Evolutionary conservation across 2,329 filamentous ascomycete species (phyloP).

Genomic region (Elsinoe necatrix): DNA sequence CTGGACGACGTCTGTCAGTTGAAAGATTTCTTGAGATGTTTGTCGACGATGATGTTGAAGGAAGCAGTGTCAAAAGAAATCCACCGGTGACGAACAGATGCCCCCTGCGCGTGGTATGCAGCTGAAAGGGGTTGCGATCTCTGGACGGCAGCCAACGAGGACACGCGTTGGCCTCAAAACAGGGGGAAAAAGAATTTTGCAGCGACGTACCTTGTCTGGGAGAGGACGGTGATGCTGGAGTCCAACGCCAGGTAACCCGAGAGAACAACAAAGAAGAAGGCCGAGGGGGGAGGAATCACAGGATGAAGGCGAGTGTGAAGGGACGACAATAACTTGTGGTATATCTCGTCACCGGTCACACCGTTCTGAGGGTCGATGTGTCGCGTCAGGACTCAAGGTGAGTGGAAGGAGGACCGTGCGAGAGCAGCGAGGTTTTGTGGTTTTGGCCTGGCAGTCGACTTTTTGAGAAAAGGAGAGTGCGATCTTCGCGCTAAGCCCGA

Average conservation of each 20-base stretch:
- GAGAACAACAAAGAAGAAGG: neutral
- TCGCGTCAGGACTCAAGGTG: slow-evolving; percentile 3
- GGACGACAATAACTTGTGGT: slow-evolving; percentile 4
- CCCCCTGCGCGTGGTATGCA: slow-evolving; percentile 15
- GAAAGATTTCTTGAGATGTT: neutral
- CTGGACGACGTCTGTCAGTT: slow-evolving; percentile 10
- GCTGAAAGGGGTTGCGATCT: slow-evolving; percentile 1
- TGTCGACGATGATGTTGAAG: neutral
- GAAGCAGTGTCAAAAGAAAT: slow-evolving; percentile 8
- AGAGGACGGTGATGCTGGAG: neutral
- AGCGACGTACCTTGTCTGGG: slow-evolving; percentile 2
- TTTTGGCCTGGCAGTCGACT: neutral
- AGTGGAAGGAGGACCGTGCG: slow-evolving; percentile 6
- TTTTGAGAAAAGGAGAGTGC: slow-evolving; percentile 15
- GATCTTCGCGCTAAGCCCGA: slow-evolving; percentile 17
- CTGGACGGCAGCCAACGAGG: neutral
- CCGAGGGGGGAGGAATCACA: slow-evolving; percentile 1
- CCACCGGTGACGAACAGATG: slow-evolving; percentile 11
- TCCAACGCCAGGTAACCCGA: slow-evolving; percentile 6
- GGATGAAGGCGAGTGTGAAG: neutral
- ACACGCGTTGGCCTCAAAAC: slow-evolving; percentile 13
- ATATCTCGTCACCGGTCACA: slow-evolving; percentile 14
- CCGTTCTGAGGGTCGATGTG: slow-evolving; percentile 8
- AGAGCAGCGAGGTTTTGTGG: slow-evolving; percentile 4
- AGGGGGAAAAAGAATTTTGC: slow-evolving; percentile 11